Evolutionary conservation across 768 basidiomycete genomes (phyloP), one percentile per base, ranked within the genome.

Genomic region (Suillus brevipes): DNA sequence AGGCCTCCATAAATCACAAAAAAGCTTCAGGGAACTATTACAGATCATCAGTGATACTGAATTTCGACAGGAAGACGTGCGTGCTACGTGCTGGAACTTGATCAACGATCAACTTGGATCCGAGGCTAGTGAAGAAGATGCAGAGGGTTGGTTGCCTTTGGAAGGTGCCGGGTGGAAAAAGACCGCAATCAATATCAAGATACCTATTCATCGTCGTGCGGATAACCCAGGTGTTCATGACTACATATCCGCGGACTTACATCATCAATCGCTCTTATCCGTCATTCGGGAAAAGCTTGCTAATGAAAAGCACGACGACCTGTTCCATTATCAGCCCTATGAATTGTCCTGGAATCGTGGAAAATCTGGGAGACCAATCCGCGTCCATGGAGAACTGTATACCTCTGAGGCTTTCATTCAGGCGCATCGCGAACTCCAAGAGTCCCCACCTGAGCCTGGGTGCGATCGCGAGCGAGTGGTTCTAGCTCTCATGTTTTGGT

Each of bases 401-500:
- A 70, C 66, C 9, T 71, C 67, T 0, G 12, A 60, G 16, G 67
- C 65, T 1, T 70, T 71, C 55, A 60, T 72, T 4, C 47, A 69
- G 2, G 73, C 68, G 8, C 67, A 72, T 42, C 20, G 62, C 4
- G 55, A 67, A 34, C 40, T 74, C 3, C 71, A 72, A 50, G 34
- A 68, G 12, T 64, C 66, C 9, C 66, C 65, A 1, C n/a, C 55
- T 2, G 67, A 69, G 36, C 67, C 63, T 23, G 65, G 60, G 5
- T 71, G 73, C 43, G 40, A 66, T 3, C 49, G 69, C 20, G 64
- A 64, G 12, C 59, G 67, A 1, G 58, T 60, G 2, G 56, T 77
- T 52, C 64, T 68, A 4, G 68, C 65, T 14, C 50, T 74, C 38
- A 75, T 77, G 72, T 68, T 75, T 50, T 75, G 71, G 65, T 79